phyloP scores from a whole-genome alignment of 2,329 filamentous ascomycete genomes.

The Plectosphaerella sp. region DNA sequence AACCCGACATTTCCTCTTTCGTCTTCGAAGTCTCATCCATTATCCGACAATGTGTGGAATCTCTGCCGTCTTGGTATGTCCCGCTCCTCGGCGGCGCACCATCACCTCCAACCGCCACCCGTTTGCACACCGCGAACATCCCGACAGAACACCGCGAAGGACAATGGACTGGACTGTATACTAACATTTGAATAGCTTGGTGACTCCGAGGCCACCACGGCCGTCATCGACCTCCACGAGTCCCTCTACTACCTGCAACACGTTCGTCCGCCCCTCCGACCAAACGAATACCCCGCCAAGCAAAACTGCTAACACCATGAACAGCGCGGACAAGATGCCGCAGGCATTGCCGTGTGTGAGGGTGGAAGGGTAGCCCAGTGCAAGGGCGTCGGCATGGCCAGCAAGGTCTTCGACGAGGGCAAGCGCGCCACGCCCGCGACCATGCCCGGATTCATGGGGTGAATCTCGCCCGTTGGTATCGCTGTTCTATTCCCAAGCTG shows the following conservation, averaged over 20 bases:
- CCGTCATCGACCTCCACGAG: slow-evolving; percentile 65
- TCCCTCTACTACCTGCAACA: slow-evolving; percentile 63
- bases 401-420: slow-evolving; percentile 79
- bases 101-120: no score
- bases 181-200: no score
- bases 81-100: no score
- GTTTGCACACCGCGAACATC: no score
- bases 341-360: slow-evolving; percentile 73
- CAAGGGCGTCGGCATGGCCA: slow-evolving; percentile 86
- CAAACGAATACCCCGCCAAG: slow-evolving; percentile 11
- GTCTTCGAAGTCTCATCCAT: no score
- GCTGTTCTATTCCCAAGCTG: not conserved
- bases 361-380: slow-evolving; percentile 82
- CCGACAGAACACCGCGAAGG: no score
- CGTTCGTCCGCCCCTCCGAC: slow-evolving; percentile 18
- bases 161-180: no score
- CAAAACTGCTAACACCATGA: slow-evolving; percentile 19
- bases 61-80: no score
- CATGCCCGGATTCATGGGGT: slow-evolving; percentile 76
- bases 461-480: not conserved
- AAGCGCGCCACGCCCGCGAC: slow-evolving; percentile 48
- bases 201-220: slow-evolving; percentile 17
- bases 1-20: no score
- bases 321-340: slow-evolving; percentile 80
- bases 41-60: no score